A percentile compares a stretch with the other conserved stretches of the same genome.
Evolutionary conservation across 352 stramenopile species (phyloP).

Genomic region (Phytophthora chlamydospora): DNA sequence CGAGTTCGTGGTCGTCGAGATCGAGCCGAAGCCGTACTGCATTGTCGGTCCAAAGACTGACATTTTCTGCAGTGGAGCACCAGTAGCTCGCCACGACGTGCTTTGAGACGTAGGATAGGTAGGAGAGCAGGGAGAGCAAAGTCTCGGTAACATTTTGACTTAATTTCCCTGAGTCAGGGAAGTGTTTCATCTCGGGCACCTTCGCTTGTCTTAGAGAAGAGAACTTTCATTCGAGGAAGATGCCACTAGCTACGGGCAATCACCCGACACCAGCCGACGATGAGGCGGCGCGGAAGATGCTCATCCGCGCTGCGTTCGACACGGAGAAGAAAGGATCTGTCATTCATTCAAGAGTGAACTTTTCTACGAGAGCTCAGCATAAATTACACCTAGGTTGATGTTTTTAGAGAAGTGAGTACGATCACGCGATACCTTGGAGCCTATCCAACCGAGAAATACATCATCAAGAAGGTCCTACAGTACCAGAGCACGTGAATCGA

Average conservation of each 20-base stretch:
- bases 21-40: constrained; percentile 23
- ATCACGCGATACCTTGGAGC: constrained; percentile 92
- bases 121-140: too few species aligned
- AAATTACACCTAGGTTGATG: too few species aligned
- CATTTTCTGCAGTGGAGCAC: constrained; percentile 30
- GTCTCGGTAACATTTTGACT: too few species aligned
- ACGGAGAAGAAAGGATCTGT: constrained; percentile 92
- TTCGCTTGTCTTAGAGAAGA: too few species aligned
- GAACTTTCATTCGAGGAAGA: too few species aligned
- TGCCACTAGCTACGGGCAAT: too few species aligned
- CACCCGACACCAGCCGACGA: constrained; percentile 45
- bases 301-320: constrained; percentile 89
- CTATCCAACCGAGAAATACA: constrained; percentile 91
- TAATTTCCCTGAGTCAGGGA: too few species aligned
- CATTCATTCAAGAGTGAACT: constrained; percentile 82
- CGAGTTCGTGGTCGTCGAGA: constrained; percentile 31
- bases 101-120: neutral
- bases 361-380: too few species aligned
- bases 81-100: constrained; percentile 16
- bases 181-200: too few species aligned
- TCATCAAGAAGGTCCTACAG: constrained; percentile 93
- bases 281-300: constrained; percentile 49
- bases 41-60: constrained; percentile 25
- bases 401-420: constrained; percentile 84
- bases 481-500: too few species aligned